A percentile compares a stretch with the other conserved stretches of the same genome.
These are phyloP conservation scores for Fibroporia radiculosa DNA, from an alignment of 768 basidiomycete genomes.

Conservation along the genomic window DNA sequence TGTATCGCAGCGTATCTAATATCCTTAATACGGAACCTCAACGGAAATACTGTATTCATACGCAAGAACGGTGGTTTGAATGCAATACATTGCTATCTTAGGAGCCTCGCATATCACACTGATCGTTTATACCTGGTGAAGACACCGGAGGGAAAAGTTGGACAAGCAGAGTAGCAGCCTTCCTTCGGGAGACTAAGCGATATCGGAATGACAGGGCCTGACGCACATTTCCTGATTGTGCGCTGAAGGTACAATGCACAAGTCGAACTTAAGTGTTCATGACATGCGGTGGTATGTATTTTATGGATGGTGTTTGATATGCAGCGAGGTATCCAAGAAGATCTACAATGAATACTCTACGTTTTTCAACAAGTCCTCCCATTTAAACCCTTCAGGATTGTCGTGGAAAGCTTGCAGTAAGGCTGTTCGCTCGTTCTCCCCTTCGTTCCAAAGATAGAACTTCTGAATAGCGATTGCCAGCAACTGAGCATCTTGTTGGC, in stretches of 20 bases:
- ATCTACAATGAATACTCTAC: constrained; percentile 12
- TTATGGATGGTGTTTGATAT: too few species aligned
- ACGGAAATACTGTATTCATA: too few species aligned
- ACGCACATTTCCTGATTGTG: background rate
- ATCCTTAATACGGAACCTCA: too few species aligned
- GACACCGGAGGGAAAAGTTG: too few species aligned
- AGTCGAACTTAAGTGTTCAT: background rate
- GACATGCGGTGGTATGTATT: background rate
- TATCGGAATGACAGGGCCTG: background rate
- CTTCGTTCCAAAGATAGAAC: constrained; percentile 66
- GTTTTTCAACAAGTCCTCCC: constrained; percentile 68
- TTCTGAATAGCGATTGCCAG: constrained; percentile 75
- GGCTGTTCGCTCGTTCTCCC: constrained; percentile 33
- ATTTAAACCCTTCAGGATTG: constrained; percentile 68
- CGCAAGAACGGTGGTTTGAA: too few species aligned
- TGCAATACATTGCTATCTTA: too few species aligned
- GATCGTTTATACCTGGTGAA: too few species aligned
- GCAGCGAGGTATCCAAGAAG: too few species aligned
- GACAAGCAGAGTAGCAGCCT: background rate
- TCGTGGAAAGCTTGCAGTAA: constrained; percentile 72
- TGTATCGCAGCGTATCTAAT: too few species aligned
- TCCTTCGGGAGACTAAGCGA: background rate
- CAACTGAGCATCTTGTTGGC: constrained; percentile 78
- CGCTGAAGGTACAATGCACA: background rate
- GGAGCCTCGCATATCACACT: too few species aligned